Evolutionary conservation across 495 filamentous ascomycete genomes (phyloP).

Genomic region (Tuber umbilicatum): DNA sequence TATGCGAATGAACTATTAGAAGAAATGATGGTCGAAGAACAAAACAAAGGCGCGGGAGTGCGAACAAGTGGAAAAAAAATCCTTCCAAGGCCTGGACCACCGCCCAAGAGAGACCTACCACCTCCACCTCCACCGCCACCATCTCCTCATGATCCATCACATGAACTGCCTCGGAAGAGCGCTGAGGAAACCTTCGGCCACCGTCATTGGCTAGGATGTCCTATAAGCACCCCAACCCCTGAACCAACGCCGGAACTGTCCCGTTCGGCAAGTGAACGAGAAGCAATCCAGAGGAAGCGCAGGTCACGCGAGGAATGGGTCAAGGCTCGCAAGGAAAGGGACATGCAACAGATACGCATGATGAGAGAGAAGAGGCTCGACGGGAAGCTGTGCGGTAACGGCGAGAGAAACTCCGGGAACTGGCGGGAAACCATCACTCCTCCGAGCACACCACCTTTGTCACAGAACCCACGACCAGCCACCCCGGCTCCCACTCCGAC

Average conservation of each 20-base stretch:
- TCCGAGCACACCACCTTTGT: slow-evolving; percentile 6
- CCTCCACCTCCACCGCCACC: slow-evolving; percentile 44
- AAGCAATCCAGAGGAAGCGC: slow-evolving; percentile 18
- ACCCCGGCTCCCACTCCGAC: neutral
- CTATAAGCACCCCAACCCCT: slow-evolving; percentile 9
- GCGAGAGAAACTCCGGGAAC: slow-evolving; percentile 12
- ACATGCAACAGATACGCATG: slow-evolving; percentile 32
- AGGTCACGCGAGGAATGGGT: slow-evolving; percentile 36
- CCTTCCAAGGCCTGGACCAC: slow-evolving; percentile 43
- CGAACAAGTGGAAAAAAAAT: slow-evolving; percentile 32
- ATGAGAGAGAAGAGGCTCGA: slow-evolving; percentile 25
- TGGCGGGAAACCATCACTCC: neutral
- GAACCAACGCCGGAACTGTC: slow-evolving; percentile 12
- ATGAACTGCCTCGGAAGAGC: neutral
- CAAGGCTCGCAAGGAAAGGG: slow-evolving; percentile 36
- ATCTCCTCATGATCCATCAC: slow-evolving; percentile 24
- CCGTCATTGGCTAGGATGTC: slow-evolving; percentile 16
- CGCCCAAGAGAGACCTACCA: slow-evolving; percentile 44
- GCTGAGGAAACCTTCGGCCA: slow-evolving; percentile 12
- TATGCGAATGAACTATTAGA: slow-evolving; percentile 26
- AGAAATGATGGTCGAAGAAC: slow-evolving; percentile 31
- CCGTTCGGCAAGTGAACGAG: slow-evolving; percentile 11
- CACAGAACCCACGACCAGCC: slow-evolving; percentile 17
- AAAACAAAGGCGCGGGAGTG: slow-evolving; percentile 19
- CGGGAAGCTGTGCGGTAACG: neutral